phyloP scores from a whole-genome alignment of 2,329 filamentous ascomycete genomes.

The Metarhizium brunneum region DNA sequence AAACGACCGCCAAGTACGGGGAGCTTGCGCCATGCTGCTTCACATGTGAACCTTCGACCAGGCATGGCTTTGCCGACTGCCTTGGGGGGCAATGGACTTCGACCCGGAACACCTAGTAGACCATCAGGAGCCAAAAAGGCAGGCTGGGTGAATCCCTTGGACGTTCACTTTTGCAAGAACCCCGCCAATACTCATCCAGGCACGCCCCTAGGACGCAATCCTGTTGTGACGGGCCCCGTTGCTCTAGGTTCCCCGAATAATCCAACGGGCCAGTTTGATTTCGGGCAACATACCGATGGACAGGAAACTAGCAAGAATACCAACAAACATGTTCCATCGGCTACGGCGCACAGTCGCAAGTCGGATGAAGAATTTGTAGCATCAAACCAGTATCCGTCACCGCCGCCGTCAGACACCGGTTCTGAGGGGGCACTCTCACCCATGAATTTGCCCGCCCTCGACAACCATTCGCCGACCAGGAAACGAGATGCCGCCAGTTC shows the following conservation, averaged over 20 bases:
- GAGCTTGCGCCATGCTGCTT: constrained; percentile 23
- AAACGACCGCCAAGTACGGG: constrained; percentile 18
- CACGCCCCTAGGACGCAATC: constrained; percentile 1
- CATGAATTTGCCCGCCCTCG: constrained; percentile 3
- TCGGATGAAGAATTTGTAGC: neutral
- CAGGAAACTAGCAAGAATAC: neutral
- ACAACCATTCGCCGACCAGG: constrained; percentile 11
- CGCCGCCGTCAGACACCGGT: constrained; percentile 25
- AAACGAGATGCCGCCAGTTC: constrained; percentile 15
- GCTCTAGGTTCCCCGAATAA: constrained; percentile 19
- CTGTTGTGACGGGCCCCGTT: neutral
- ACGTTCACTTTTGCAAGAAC: constrained; percentile 32
- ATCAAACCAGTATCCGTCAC: constrained; percentile 23
- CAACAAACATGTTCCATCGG: neutral
- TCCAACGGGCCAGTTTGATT: constrained; percentile 31
- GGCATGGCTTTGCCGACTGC: constrained; percentile 20
- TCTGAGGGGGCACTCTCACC: constrained; percentile 13
- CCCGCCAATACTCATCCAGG: constrained; percentile 8
- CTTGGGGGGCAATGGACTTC: constrained; percentile 21
- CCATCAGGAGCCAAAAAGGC: constrained; percentile 22
- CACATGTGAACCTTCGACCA: constrained; percentile 28
- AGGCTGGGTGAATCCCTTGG: constrained; percentile 37
- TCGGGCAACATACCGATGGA: constrained; percentile 16
- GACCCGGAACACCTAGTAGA: constrained; percentile 16
- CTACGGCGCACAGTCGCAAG: neutral